These are phyloP conservation scores for Postia placenta DNA, from an alignment of 768 basidiomycete species.

Conservation along the genomic window DNA sequence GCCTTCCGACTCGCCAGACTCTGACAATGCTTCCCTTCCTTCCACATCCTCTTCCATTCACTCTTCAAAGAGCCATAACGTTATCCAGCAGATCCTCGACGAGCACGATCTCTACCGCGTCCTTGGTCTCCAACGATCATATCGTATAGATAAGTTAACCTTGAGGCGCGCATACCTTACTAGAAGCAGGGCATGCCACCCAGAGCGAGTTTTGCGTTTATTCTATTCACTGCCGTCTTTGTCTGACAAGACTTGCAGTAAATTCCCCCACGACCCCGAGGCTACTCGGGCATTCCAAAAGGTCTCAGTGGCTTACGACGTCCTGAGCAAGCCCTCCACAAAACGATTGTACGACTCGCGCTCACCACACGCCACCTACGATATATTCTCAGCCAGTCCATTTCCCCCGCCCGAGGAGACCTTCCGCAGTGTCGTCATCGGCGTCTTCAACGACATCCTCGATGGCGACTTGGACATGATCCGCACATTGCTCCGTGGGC, in stretches of 20 bases:
- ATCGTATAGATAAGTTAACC: constrained; percentile 49
- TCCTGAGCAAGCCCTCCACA: constrained; percentile 67
- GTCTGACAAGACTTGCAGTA: constrained; percentile 36
- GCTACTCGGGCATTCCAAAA: constrained; percentile 85
- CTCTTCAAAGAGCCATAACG: constrained; percentile 15
- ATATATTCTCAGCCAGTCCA: constrained; percentile 50
- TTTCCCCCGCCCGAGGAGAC: constrained; percentile 70
- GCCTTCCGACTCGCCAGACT: constrained; percentile 13
- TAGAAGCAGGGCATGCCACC: constrained; percentile 73
- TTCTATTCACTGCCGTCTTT: background rate
- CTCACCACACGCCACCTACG: constrained; percentile 37
- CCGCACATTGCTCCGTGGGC: constrained; percentile 69
- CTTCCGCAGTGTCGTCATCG: constrained; percentile 63
- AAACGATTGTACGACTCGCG: constrained; percentile 62
- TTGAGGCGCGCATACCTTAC: constrained; percentile 73
- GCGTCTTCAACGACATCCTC: constrained; percentile 75
- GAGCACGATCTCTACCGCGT: constrained; percentile 68
- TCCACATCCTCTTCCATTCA: constrained; percentile 22
- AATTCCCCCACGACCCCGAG: constrained; percentile 70
- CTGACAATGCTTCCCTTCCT: constrained; percentile 12
- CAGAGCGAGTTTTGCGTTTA: constrained; percentile 60
- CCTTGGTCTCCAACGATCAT: constrained; percentile 53
- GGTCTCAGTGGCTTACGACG: constrained; percentile 77
- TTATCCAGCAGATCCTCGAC: constrained; percentile 49
- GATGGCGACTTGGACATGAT: constrained; percentile 88